These are phyloP conservation scores for Castanea sativa DNA, from an alignment of 306 rosid genomes.

Conservation along the genomic window DNA sequence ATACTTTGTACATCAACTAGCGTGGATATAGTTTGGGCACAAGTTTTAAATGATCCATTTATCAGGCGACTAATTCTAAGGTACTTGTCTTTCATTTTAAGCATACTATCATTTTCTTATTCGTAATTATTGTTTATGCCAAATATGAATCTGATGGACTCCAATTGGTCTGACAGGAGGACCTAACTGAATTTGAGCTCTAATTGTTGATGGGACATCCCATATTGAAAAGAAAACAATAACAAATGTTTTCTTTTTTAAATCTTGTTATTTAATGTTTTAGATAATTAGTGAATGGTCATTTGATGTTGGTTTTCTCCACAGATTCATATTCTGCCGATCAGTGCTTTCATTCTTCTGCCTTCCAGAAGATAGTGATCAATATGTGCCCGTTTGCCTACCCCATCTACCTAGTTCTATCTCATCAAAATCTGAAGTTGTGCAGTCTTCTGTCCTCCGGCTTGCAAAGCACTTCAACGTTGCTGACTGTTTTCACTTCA, in stretches of 20 bases:
- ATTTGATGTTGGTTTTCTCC: conserved; percentile 24
- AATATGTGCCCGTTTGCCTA: conserved; percentile 67
- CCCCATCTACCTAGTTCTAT: conserved; percentile 69
- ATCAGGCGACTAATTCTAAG: conserved; percentile 86
- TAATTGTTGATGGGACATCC: neutral
- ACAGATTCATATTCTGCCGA: conserved; percentile 95
- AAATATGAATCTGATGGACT: no score
- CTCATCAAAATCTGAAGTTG: conserved; percentile 59
- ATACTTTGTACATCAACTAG: conserved; percentile 68
- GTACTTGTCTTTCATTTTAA: conserved; percentile 37
- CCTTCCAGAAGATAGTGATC: conserved; percentile 56
- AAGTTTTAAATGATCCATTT: conserved; percentile 80
- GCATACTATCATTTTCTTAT: neutral
- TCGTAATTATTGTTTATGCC: conserved; percentile 3
- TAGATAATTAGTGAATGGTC: conserved; percentile 15
- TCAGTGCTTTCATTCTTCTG: conserved; percentile 64
- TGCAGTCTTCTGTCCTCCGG: conserved; percentile 62
- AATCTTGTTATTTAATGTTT: neutral
- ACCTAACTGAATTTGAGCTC: neutral
- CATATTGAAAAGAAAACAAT: neutral
- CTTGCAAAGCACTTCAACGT: conserved; percentile 76
- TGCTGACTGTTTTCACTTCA: conserved; percentile 59
- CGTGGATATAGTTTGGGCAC: conserved; percentile 94
- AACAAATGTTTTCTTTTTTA: neutral
- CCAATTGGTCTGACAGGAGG: neutral